phyloP scores from a whole-genome alignment of 1,284 basidiomycete genomes.

The Xerocomus cyaneibrunnescens region DNA sequence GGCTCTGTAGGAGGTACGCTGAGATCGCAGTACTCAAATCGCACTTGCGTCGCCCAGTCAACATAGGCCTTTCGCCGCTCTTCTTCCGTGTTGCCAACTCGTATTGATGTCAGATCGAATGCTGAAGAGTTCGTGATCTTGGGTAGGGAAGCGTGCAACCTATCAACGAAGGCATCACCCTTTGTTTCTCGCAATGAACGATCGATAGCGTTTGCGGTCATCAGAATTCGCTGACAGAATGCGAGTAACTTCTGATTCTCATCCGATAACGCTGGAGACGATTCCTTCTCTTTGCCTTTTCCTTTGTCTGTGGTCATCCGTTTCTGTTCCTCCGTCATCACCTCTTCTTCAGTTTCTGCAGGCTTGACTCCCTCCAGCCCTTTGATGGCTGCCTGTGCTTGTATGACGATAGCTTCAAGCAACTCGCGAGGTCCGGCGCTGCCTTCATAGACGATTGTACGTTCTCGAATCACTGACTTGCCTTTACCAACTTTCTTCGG shows the following conservation, averaged over 20 bases:
- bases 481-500: slow-evolving; percentile 50
- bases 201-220: slow-evolving; percentile 80
- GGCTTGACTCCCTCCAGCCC: slow-evolving; percentile 69
- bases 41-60: slow-evolving; percentile 74
- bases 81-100: slow-evolving; percentile 61
- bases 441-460: slow-evolving; percentile 84
- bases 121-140: slow-evolving; percentile 55
- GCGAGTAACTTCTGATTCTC: slow-evolving; percentile 66
- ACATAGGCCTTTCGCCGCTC: slow-evolving; percentile 68
- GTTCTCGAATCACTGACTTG: slow-evolving; percentile 60
- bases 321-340: slow-evolving; percentile 82
- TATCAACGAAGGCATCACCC: slow-evolving; percentile 76
- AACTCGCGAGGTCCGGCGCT: slow-evolving; percentile 86
- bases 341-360: slow-evolving; percentile 48
- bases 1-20: slow-evolving; percentile 44
- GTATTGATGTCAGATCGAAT: slow-evolving; percentile 43
- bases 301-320: slow-evolving; percentile 59
- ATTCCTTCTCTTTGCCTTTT: slow-evolving; percentile 64
- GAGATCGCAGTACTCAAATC: slow-evolving; percentile 89
- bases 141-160: slow-evolving; percentile 73
- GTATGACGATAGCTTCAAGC: slow-evolving; percentile 84
- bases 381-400: slow-evolving; percentile 84
- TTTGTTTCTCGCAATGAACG: slow-evolving; percentile 82
- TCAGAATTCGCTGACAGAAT: slow-evolving; percentile 78
- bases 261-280: slow-evolving; percentile 47